A percentile compares a stretch with the other conserved stretches of the same genome.
Evolutionary conservation across 1,139 yeast species (phyloP).

Genomic region (Ashbya aceris): DNA sequence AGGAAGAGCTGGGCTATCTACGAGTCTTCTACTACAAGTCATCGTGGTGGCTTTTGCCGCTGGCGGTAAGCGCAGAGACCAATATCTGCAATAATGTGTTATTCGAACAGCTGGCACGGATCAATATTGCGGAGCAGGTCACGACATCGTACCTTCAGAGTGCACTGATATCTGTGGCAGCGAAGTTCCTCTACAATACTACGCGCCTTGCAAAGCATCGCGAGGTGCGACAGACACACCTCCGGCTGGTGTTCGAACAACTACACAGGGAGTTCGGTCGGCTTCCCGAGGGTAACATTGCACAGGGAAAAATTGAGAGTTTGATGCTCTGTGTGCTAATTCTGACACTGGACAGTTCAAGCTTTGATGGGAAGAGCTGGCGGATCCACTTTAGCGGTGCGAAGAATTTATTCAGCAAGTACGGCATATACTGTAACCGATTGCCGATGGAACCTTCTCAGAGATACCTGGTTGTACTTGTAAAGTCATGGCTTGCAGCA

Average conservation of each 20-base stretch:
- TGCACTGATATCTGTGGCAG: constrained; percentile 53
- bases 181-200: constrained; percentile 35
- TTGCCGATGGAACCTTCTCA: too few relatives aligned
- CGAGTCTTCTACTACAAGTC: constrained; percentile 33
- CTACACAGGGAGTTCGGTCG: constrained; percentile 35
- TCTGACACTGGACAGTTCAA: constrained; percentile 50
- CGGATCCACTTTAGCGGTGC: constrained; percentile 59
- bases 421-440: constrained; percentile 25
- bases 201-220: constrained; percentile 31
- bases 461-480: too few relatives aligned
- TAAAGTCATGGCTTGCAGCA: constrained; percentile 49
- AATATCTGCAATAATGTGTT: constrained; percentile 39
- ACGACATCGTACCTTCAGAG: constrained; percentile 39
- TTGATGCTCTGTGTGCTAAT: constrained; percentile 49
- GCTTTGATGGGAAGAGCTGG: constrained; percentile 48
- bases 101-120: constrained; percentile 29
- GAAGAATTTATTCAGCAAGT: constrained; percentile 47
- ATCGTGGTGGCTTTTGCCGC: constrained; percentile 33
- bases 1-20: constrained; percentile 30
- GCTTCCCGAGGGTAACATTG: constrained; percentile 23
- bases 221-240: constrained; percentile 41
- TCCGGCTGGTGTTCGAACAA: constrained; percentile 44
- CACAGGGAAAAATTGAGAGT: constrained; percentile 47
- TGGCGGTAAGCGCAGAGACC: constrained; percentile 30
- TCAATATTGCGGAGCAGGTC: constrained; percentile 1